phyloP scores from a whole-genome alignment of 2,329 filamentous ascomycete species.

The Chaetomium globosum region DNA sequence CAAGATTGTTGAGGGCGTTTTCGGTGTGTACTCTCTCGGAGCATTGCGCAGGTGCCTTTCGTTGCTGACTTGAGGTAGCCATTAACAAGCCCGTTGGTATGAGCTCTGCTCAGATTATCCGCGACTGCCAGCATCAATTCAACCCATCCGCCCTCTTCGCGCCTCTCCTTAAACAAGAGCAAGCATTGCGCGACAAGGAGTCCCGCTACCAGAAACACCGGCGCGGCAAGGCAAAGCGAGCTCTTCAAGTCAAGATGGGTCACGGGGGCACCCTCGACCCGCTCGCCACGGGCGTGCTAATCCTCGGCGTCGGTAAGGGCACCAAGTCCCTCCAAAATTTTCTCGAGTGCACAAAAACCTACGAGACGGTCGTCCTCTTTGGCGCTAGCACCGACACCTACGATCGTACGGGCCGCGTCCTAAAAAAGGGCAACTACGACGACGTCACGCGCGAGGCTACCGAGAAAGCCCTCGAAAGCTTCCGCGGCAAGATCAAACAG shows the following conservation, averaged over 20 bases:
- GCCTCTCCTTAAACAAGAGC: constrained; percentile 71
- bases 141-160: constrained; percentile 78
- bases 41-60: neutral
- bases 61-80: constrained; percentile 55
- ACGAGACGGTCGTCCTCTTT: constrained; percentile 87
- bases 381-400: constrained; percentile 92
- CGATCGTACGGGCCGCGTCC: constrained; percentile 80
- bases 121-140: constrained; percentile 82
- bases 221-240: constrained; percentile 58
- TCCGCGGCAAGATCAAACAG: constrained; percentile 84
- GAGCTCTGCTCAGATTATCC: constrained; percentile 87
- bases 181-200: constrained; percentile 58
- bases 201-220: constrained; percentile 61
- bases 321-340: constrained; percentile 83
- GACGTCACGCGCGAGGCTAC: constrained; percentile 80
- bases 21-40: constrained; percentile 14
- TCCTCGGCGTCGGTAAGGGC: constrained; percentile 81
- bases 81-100: constrained; percentile 89
- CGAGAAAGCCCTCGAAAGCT: constrained; percentile 72
- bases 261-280: constrained; percentile 96
- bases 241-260: constrained; percentile 83
- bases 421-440: constrained; percentile 72
- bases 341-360: constrained; percentile 86
- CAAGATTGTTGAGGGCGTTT: constrained; percentile 50
- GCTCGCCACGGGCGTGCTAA: constrained; percentile 87